Base-by-base conservation (phyloP, 1,284 basidiomycete genomes). In the Heliocybe sulcata region DNA sequence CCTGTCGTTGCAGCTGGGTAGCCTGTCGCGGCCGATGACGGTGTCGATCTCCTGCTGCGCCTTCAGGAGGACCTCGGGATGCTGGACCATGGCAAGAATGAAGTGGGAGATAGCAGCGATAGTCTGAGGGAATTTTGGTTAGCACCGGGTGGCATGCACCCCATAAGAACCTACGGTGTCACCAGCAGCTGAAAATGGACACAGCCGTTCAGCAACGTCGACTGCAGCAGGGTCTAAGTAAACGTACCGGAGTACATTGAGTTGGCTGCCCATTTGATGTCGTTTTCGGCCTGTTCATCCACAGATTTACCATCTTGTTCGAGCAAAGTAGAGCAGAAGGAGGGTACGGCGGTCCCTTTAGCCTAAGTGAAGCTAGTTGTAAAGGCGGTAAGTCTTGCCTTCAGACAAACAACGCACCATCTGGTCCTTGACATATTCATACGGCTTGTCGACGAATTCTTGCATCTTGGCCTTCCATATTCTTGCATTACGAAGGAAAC, bases 1-100 rank as follows among this genome's bases (percentile, higher is more conserved):
- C 20, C 63, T 60, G 50, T 71, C 67, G 4, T 58, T 59, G 35
- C 72, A 72, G 2, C 60, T 64, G 0, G 75, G 75, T 6, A 75
- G 60, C 35, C 68, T 60, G 9, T 68, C 66, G 20, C 64, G 58
- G 1, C 68, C 69, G 0, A 67, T 51, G 4, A 69, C 59, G 3
- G 55, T 47, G 54, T 70, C 69, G 1, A 72, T 57, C 57, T 69
- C 69, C 51, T 59, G 61, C 53, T 68, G 65, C 2, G 67, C 71
- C 53, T 61, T 65, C 10, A 52, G 53, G 55, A 70, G 69, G 3
- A 67, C 60, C 0, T 65, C 64, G 0, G 69, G 70, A 53, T 67
- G 58, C 33, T 61, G 63, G 14, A 64, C 53, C 65, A 70, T 67
- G 6, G 65, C 66, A 22, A 69, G 61, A 42, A 68, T 58, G 55